phyloP scores from a whole-genome alignment of 1,139 yeast genomes.

The Blastobotrys arbuscula region DNA sequence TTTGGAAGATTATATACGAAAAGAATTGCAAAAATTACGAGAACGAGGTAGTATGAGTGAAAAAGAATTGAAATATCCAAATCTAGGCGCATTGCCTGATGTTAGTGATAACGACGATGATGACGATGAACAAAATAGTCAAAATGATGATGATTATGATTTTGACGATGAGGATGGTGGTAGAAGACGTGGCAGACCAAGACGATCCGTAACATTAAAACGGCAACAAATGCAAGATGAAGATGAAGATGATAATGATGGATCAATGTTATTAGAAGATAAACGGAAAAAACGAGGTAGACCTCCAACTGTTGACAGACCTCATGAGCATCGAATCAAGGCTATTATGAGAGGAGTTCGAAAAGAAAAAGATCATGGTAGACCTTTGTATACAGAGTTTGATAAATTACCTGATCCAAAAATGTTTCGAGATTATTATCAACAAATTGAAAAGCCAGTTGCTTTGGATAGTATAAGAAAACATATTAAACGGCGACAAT shows the following conservation, averaged over 20 bases:
- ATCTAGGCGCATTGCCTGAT: constrained; percentile 64
- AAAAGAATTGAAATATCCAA: constrained; percentile 50
- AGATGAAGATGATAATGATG: constrained; percentile 23
- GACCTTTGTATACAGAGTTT: constrained; percentile 50
- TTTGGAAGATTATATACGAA: constrained; percentile 56
- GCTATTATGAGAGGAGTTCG: constrained; percentile 76
- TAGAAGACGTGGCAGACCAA: constrained; percentile 25
- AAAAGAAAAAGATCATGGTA: constrained; percentile 48
- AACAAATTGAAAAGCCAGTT: constrained; percentile 60
- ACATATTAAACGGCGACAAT: constrained; percentile 81
- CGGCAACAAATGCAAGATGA: constrained; percentile 21
- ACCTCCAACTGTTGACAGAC: constrained; percentile 93
- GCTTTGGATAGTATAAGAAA: constrained; percentile 77
- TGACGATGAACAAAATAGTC: constrained; percentile 24
- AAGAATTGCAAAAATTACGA: constrained; percentile 49
- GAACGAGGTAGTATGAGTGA: constrained; percentile 39
- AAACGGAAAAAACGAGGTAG: constrained; percentile 79
- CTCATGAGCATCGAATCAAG: constrained; percentile 88
- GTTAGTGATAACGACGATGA: constrained; percentile 18
- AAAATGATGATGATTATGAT: constrained; percentile 26
- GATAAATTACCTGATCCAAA: constrained; percentile 78
- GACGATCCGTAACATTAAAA: constrained; percentile 24
- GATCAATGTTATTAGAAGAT: constrained; percentile 34
- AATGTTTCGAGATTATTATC: constrained; percentile 59
- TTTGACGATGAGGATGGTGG: constrained; percentile 37